Percentiles rank a stretch among this genome's conserved stretches.
These are phyloP conservation scores for Cordyceps fumosorosea DNA, from an alignment of 2,329 filamentous ascomycete species.

Conservation along the genomic window DNA sequence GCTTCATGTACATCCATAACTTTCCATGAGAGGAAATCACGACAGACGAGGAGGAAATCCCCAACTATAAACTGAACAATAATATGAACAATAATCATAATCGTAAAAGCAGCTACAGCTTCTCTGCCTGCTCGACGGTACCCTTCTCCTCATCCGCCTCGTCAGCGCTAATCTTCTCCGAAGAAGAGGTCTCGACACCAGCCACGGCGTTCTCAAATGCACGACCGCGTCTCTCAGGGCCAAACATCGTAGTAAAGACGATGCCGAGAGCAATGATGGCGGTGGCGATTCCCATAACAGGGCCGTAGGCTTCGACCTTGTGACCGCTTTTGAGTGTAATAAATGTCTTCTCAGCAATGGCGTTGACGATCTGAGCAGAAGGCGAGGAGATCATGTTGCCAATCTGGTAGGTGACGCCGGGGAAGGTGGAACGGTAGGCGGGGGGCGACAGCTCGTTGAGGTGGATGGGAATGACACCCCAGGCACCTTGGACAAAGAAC, in stretches of 20 bases:
- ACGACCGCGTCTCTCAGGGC: conserved; percentile 67
- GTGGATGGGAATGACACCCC: conserved; percentile 65
- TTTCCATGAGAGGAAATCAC: no score
- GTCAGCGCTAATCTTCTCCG: conserved; percentile 24
- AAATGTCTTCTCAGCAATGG: conserved; percentile 57
- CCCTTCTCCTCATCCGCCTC: conserved; percentile 25
- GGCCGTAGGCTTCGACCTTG: conserved; percentile 62
- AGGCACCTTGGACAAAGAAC: conserved; percentile 60
- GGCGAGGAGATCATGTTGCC: conserved; percentile 70
- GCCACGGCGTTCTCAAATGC: conserved; percentile 56
- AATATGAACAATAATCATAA: background rate
- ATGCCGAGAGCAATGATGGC: conserved; percentile 71
- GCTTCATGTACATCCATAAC: no score
- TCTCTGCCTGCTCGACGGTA: conserved; percentile 12
- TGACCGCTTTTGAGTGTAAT: conserved; percentile 49
- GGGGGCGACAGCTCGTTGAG: conserved; percentile 67
- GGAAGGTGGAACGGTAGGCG: conserved; percentile 64
- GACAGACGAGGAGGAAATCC: no score
- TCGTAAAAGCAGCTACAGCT: background rate
- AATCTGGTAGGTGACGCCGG: conserved; percentile 66
- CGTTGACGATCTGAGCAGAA: conserved; percentile 71
- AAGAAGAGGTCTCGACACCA: conserved; percentile 24
- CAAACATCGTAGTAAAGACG: conserved; percentile 58
- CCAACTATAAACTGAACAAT: background rate
- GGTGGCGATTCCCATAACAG: conserved; percentile 68